Base-by-base conservation (phyloP, 345 rosid genomes). In the Camelina neglecta region DNA sequence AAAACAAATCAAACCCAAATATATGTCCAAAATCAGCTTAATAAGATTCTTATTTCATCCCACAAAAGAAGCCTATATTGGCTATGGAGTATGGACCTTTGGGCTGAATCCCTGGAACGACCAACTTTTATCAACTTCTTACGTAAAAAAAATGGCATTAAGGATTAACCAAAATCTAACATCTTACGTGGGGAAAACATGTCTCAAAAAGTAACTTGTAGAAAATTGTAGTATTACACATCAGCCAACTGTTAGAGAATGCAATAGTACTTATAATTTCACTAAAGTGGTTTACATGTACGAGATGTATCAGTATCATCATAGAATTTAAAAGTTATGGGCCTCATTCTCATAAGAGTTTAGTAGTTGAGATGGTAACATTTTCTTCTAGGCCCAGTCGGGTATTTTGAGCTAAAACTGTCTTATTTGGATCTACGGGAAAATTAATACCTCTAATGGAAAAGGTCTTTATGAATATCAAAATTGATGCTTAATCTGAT, bases 1-100 rank as follows among this genome's bases (percentile, higher is more conserved):
- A 24, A 39, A 23, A 59, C 12, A 1, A 1, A 31, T 33, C 11
- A 53, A 64, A 44, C 7, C 71, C 77, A 65, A 44, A 73, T 29
- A 20, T 29, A 44, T 12, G 71, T 56, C 64, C 16, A 9, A 6
- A 7, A 9, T 20, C 2, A 7, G 21, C 33, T 33, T 16, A 26
- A 42, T 3, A 70, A 20, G 31, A 9, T 13, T 73, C 3, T 38
- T 24, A 9, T 38, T 12, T 44, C 11, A 8, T 12, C 57, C 57
- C 64, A 65, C 20, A 23, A 57, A 57, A 65, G 18, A 65, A 31
- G 38, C 47, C 44, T 29, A 29, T 42, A 63, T 42, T 45, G 69
- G 47, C 21, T 29, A 73, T 33, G 36, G 31, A 29, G 31, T 29
- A 33, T 42, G 56, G 70, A 38, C 21, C 42, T 6, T 60, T 41